Evolutionary conservation across 441 rosid genomes (phyloP), one percentile per base, ranked within the genome.

Genomic region (Manihot esculenta): DNA sequence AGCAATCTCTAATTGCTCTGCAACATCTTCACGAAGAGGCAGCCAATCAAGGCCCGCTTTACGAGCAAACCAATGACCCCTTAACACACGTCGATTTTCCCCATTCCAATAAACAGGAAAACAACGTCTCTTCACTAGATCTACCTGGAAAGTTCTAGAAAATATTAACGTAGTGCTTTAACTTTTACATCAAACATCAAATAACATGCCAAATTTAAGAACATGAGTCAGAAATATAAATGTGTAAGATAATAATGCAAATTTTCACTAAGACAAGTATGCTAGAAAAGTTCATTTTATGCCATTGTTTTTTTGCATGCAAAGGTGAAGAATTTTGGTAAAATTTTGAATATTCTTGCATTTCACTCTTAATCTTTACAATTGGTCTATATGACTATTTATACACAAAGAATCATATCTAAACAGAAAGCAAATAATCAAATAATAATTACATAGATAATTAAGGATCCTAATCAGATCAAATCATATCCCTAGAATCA

Each of bases 41-140:
- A 91, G 85, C 99, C 99, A 93, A 82, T 91, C 96, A 63, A 90
- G 80, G 59, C 98, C 97, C 66, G 97, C 97, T 80, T 91, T 93
- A 68, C 89, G 83, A 74, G 97, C 98, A 77, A 95, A 96, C 98
- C 99, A 96, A 73, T 93, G 99, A 49, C 99, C 99, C 78, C 99
- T 89, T 70, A 96, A 78, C 63, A 93, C 98, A 72, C 99, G 98
- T 44, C 98, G 85, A 62, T 91, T 96, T 78, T 96, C 98, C 74
- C 98, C 99, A 83, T 86, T 83, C 98, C 99, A 95, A 74, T 95
- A 93, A 65, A 95, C 96, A 17, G 98, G 98, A 76, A 93, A 95
- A 76, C 91, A 88, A 77, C 89, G 97, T 75, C 98, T 88, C 72
- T 81, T 87, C 71, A 78, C 82, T 82, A 95, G 79, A 84, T 95